Evolutionary conservation across 148 eudicot genomes (phyloP).

Genomic region (Heliosperma pusillum): DNA sequence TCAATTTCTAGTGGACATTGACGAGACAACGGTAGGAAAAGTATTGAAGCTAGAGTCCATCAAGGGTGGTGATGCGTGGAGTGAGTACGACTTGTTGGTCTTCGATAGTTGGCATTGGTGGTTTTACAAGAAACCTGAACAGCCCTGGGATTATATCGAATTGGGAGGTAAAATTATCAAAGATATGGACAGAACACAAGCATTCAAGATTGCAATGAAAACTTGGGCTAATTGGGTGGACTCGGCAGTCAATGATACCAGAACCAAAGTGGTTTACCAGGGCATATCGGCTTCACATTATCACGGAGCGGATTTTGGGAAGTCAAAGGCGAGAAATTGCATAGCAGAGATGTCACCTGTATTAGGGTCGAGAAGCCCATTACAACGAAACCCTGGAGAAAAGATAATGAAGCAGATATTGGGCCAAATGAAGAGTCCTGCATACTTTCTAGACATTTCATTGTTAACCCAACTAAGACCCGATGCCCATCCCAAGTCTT

Average conservation of each 20-base stretch:
- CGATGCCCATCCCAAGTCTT: slow-evolving; percentile 33
- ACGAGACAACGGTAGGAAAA: slow-evolving; percentile 26
- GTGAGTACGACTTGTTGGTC: slow-evolving; percentile 47
- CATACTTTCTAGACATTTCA: slow-evolving; percentile 26
- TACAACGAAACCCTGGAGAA: slow-evolving; percentile 19
- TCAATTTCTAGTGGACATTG: slow-evolving; percentile 56
- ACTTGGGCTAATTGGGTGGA: slow-evolving; percentile 70
- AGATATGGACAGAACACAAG: slow-evolving; percentile 49
- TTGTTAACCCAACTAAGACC: slow-evolving; percentile 29
- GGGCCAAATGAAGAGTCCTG: slow-evolving; percentile 29
- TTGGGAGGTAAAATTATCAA: slow-evolving; percentile 23
- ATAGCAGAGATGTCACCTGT: slow-evolving; percentile 12
- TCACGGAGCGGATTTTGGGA: slow-evolving; percentile 25
- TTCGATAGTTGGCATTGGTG: slow-evolving; percentile 85
- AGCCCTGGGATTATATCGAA: slow-evolving; percentile 49
- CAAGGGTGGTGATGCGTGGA: slow-evolving; percentile 45
- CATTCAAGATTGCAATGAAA: slow-evolving; percentile 39
- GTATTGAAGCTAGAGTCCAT: slow-evolving; percentile 51
- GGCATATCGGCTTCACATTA: slow-evolving; percentile 62
- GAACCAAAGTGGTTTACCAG: slow-evolving; percentile 52
- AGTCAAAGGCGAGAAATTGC: slow-evolving; percentile 17
- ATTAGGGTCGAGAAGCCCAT: slow-evolving; percentile 15
- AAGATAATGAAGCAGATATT: slow-evolving; percentile 21
- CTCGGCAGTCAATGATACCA: slow-evolving; percentile 28
- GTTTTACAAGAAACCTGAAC: slow-evolving; percentile 28